A percentile compares a stretch with the other conserved stretches of the same genome.
Conservation (phyloP, 305 asterid genomes). For the Rubia peregrina region DNA sequence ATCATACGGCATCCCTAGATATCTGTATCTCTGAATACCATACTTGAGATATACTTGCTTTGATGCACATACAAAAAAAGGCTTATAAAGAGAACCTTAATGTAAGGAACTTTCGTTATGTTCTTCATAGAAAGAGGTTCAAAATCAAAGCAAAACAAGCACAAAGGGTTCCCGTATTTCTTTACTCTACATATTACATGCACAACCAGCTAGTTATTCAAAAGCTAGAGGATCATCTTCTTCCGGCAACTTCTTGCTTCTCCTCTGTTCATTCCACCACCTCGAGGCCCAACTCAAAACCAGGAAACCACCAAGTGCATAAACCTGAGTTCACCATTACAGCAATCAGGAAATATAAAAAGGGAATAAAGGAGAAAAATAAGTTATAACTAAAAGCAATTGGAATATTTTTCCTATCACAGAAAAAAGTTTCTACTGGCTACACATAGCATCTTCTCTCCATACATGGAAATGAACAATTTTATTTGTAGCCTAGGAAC, state of each 20-base stretch:
- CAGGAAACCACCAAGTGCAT: slow-evolving; percentile 75
- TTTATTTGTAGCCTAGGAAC: neutral
- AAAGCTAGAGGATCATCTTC: slow-evolving; percentile 40
- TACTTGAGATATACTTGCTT: neutral
- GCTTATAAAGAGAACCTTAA: neutral
- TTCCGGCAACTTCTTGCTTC: slow-evolving; percentile 42
- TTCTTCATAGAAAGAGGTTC: neutral
- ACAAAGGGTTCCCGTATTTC: neutral
- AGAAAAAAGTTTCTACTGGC: neutral
- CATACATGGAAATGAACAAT: neutral
- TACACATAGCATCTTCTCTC: neutral
- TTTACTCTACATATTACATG: neutral
- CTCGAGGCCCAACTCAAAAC: slow-evolving; percentile 84
- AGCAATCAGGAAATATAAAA: neutral
- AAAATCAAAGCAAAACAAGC: slow-evolving; percentile 3
- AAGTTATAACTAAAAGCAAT: neutral
- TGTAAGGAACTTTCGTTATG: neutral
- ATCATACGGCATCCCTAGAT: too few relatives aligned
- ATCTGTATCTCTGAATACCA: neutral
- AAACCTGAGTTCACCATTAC: slow-evolving; percentile 43
- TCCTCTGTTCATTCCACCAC: slow-evolving; percentile 73
- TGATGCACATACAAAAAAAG: neutral
- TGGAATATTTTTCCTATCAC: neutral
- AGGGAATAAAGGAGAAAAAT: neutral
- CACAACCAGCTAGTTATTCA: slow-evolving; percentile 25